A percentile compares a stretch with the other conserved stretches of the same genome.
These are phyloP conservation scores for Trichoderma koningiopsis DNA, from an alignment of 2,329 filamentous ascomycete genomes.

Conservation along the genomic window DNA sequence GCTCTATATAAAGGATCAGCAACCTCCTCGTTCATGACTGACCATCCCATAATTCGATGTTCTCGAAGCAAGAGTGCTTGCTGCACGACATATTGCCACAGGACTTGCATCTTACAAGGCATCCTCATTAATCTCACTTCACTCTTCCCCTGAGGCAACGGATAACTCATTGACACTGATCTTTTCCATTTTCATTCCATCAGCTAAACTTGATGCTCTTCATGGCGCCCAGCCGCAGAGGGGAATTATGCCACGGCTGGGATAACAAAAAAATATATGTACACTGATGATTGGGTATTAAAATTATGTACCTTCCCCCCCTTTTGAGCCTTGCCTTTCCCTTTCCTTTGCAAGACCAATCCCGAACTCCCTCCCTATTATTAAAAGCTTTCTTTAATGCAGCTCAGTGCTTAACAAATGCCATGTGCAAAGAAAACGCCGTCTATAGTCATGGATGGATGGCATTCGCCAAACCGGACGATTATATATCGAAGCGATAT, in stretches of 20 bases:
- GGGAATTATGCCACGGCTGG: background rate
- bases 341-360: conserved; percentile 13
- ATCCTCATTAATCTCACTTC: background rate
- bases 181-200: background rate
- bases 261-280: conserved; percentile 9
- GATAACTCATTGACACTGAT: background rate
- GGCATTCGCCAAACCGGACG: background rate
- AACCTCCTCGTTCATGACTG: background rate
- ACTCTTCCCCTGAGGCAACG: background rate
- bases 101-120: background rate
- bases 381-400: background rate
- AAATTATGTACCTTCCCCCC: conserved; percentile 17
- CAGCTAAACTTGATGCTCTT: background rate
- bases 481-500: background rate
- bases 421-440: conserved; percentile 3
- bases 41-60: background rate
- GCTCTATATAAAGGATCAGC: background rate
- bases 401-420: background rate
- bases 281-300: conserved; percentile 25
- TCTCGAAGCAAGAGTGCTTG: background rate
- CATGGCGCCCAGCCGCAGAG: background rate
- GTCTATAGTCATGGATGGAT: conserved; percentile 1
- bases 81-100: background rate
- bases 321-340: conserved; percentile 7
- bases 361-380: conserved; percentile 18